These are phyloP conservation scores for Pelagophyceae sp. DNA, from an alignment of 352 stramenopile species.

Conservation along the genomic window DNA sequence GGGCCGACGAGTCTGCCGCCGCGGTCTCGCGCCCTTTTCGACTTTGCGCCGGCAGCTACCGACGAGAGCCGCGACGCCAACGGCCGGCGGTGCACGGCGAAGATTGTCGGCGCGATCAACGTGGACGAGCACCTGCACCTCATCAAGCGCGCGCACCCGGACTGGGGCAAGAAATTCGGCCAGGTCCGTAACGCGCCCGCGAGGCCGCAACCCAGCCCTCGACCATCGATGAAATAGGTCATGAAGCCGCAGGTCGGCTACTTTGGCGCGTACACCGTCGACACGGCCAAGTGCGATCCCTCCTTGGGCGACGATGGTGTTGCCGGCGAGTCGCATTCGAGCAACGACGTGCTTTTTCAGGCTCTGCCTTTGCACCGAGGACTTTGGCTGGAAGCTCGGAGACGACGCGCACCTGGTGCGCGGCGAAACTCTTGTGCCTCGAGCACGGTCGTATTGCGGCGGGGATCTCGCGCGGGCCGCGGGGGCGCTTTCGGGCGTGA, in stretches of 20 bases:
- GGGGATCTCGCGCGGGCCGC: background rate
- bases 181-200: too few relatives aligned
- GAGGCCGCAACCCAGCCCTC: too few relatives aligned
- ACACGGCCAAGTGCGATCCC: conserved; percentile 4
- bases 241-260: background rate
- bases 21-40: too few relatives aligned
- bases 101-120: background rate
- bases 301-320: background rate
- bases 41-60: background rate
- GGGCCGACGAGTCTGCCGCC: too few relatives aligned
- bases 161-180: conserved; percentile 13
- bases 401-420: background rate
- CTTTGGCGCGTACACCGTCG: conserved; percentile 5
- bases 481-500: background rate
- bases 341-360: background rate
- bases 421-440: too few relatives aligned
- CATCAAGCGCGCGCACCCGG: background rate
- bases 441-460: background rate
- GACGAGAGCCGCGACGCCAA: background rate
- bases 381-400: conserved; percentile 19
- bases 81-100: background rate
- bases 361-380: conserved; percentile 10
- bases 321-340: too few relatives aligned
- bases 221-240: too few relatives aligned
- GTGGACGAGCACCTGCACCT: background rate